phyloP scores from a whole-genome alignment of 805 yeast species.

The Teunomyces tritomae region DNA sequence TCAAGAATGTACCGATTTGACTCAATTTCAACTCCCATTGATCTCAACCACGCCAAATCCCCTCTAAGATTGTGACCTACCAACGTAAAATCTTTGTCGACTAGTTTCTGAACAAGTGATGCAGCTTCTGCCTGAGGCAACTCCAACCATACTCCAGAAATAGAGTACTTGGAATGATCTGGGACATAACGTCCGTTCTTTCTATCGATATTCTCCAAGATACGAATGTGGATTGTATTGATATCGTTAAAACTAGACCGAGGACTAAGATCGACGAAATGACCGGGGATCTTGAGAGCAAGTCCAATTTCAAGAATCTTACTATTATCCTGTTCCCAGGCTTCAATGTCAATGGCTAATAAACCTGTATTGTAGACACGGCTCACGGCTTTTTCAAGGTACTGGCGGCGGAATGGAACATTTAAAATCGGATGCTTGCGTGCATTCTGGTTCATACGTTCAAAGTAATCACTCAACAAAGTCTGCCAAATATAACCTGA shows the following conservation, averaged over 20 bases:
- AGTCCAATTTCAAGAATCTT: slow-evolving; percentile 57
- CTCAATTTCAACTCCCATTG: slow-evolving; percentile 49
- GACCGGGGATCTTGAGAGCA: slow-evolving; percentile 28
- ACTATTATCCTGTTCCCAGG: slow-evolving; percentile 45
- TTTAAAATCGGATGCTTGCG: background rate
- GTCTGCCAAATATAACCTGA: background rate
- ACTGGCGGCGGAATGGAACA: background rate
- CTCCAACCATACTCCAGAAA: slow-evolving; percentile 48
- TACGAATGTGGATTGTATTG: slow-evolving; percentile 41
- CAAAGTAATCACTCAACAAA: background rate
- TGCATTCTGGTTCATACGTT: background rate
- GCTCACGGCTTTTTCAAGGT: background rate
- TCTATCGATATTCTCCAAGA: slow-evolving; percentile 40
- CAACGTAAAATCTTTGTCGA: slow-evolving; percentile 36
- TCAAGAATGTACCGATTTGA: slow-evolving; percentile 34
- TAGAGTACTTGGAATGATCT: slow-evolving; percentile 49
- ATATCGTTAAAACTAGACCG: slow-evolving; percentile 12
- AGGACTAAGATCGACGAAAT: no score
- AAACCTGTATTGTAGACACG: slow-evolving; percentile 21
- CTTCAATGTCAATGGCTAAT: slow-evolving; percentile 57
- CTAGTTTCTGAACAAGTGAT: slow-evolving; percentile 38
- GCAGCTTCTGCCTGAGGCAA: slow-evolving; percentile 37
- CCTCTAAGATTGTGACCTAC: slow-evolving; percentile 62
- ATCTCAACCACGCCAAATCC: slow-evolving; percentile 51
- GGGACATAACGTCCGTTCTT: slow-evolving; percentile 55